phyloP scores from a whole-genome alignment of 148 eudicot species.

The Beta vulgaris region DNA sequence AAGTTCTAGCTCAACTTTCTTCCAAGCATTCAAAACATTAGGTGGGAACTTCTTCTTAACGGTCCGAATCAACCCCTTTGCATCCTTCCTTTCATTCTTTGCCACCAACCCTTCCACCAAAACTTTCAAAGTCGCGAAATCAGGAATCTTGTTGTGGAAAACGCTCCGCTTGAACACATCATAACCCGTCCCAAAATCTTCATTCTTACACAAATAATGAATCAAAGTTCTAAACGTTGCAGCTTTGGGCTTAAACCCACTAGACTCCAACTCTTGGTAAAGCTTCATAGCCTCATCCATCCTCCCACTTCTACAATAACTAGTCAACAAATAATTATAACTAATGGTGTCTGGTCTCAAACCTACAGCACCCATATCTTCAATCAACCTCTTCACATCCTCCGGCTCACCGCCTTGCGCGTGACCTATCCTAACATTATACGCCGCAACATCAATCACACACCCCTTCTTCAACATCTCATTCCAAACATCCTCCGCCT shows the following conservation, averaged over 20 bases:
- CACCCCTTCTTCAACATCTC: conserved; percentile 67
- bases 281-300: conserved; percentile 69
- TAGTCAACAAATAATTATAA: conserved; percentile 65
- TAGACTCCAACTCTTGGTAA: conserved; percentile 43
- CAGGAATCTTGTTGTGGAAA: conserved; percentile 59
- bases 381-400: conserved; percentile 54
- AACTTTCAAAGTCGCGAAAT: conserved; percentile 63
- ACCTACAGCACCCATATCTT: conserved; percentile 50
- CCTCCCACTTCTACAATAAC: conserved; percentile 62
- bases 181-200: conserved; percentile 49
- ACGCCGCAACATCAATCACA: conserved; percentile 49
- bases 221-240: conserved; percentile 74
- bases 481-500: conserved; percentile 62
- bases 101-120: conserved; percentile 63
- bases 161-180: conserved; percentile 80
- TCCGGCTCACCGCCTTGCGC: conserved; percentile 48
- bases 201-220: conserved; percentile 52
- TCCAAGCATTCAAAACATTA: conserved; percentile 53
- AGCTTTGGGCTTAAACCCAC: conserved; percentile 59
- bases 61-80: conserved; percentile 57
- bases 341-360: conserved; percentile 65
- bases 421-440: conserved; percentile 64
- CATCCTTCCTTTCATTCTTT: conserved; percentile 47
- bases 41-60: conserved; percentile 76
- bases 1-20: conserved; percentile 55